Percentiles rank a stretch among this genome's conserved stretches.
Conservation (phyloP, 768 basidiomycete genomes). For the Phaeotremella skinneri region DNA sequence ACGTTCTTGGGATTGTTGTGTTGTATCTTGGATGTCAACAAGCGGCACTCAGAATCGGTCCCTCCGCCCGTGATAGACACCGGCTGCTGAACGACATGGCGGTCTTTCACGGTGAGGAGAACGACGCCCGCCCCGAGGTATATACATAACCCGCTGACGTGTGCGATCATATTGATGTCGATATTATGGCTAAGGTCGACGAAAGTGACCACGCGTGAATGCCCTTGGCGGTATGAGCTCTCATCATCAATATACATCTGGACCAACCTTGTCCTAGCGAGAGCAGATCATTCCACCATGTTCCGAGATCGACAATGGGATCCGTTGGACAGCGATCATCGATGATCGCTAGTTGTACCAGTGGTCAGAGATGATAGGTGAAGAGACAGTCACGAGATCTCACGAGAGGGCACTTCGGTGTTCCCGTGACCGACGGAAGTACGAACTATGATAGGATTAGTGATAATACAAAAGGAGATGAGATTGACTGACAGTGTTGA, state of each 20-base stretch:
- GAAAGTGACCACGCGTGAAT: neutral
- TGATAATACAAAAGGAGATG: neutral
- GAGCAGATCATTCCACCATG: neutral
- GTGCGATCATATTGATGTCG: neutral
- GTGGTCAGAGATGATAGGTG: neutral
- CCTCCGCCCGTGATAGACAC: neutral
- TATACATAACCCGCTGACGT: neutral
- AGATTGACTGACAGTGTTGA: neutral
- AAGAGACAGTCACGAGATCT: neutral
- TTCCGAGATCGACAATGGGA: neutral
- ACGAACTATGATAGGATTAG: neutral
- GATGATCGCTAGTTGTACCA: neutral
- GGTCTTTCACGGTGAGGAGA: neutral
- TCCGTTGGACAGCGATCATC: neutral
- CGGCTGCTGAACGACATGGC: neutral
- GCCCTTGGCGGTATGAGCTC: neutral
- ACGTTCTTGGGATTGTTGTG: neutral
- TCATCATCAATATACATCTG: neutral
- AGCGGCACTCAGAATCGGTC: neutral
- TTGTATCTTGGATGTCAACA: neutral
- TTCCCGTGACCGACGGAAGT: neutral
- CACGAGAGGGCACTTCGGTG: neutral
- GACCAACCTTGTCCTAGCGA: neutral
- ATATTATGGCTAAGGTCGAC: neutral
- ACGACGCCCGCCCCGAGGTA: neutral